Conservation (phyloP, 2,329 filamentous ascomycete genomes). For the Cadophora malorum region DNA sequence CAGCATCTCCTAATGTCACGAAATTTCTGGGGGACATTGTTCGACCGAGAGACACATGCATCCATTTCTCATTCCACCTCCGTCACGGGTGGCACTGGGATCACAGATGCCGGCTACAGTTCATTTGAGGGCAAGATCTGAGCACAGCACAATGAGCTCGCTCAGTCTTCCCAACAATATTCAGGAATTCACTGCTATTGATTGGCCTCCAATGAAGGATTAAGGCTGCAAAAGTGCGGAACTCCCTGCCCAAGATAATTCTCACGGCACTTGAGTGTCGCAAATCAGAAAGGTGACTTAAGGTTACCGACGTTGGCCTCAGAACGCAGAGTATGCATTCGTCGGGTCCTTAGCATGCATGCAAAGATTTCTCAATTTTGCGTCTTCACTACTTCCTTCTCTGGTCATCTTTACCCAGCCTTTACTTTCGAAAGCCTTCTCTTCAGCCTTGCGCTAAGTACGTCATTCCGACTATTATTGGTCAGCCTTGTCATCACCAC, state of each 20-base stretch:
- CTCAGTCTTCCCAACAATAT: not conserved
- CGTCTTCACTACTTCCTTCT: not conserved
- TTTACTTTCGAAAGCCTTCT: slow-evolving; percentile 23
- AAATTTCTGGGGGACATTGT: not conserved
- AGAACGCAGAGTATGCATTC: not conserved
- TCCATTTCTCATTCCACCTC: not conserved
- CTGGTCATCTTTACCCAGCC: not conserved
- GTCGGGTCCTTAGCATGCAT: not conserved
- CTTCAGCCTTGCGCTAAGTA: slow-evolving; percentile 32
- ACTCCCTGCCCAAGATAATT: no score
- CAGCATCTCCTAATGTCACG: not conserved
- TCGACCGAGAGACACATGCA: not conserved
- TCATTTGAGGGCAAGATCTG: no score
- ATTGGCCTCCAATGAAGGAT: not conserved
- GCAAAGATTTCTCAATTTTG: not conserved
- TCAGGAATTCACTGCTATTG: not conserved
- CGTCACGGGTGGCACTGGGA: not conserved
- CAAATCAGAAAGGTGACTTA: not conserved
- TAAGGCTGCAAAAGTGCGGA: no score
- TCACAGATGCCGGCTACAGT: not conserved
- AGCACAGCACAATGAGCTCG: not conserved
- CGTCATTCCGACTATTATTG: slow-evolving; percentile 14
- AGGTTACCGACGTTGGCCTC: not conserved
- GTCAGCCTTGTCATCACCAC: slow-evolving; percentile 31
- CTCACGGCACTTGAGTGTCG: not conserved